phyloP scores from a whole-genome alignment of 768 basidiomycete species.

The Lactarius quietus region DNA sequence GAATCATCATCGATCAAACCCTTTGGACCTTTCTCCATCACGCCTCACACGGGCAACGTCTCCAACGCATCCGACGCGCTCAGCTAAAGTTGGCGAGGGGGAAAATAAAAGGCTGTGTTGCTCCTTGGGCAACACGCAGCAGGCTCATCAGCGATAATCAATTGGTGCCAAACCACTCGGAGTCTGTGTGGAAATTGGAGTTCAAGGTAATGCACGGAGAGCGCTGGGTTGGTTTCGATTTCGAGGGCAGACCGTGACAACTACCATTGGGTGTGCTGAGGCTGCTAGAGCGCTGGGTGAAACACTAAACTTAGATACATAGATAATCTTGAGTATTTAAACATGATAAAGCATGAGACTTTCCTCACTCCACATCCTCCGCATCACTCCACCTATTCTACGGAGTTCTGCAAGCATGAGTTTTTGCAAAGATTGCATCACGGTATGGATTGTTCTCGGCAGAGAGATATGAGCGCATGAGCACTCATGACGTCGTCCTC shows the following conservation, averaged over 20 bases:
- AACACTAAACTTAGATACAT: background rate
- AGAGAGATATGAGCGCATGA: no score
- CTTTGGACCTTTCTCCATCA: no score
- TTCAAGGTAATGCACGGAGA: background rate
- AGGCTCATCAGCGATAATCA: background rate
- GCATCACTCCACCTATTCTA: background rate
- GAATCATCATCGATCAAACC: no score
- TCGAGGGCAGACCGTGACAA: no score
- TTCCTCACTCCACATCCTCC: background rate
- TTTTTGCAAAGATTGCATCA: constrained; percentile 53
- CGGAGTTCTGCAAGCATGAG: constrained; percentile 37
- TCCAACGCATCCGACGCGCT: no score
- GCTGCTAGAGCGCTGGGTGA: background rate
- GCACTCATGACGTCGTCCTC: background rate
- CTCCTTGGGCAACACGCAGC: no score
- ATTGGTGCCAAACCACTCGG: background rate
- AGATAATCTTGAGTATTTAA: constrained; percentile 11
- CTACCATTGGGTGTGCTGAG: background rate
- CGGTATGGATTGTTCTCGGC: constrained; percentile 36
- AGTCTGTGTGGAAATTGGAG: background rate
- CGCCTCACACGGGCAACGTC: no score
- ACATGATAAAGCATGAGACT: background rate
- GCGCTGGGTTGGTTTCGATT: no score
- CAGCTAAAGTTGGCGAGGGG: no score
- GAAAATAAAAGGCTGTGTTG: no score